Conservation (phyloP, 208 protist species). For the Phytomonas sp. region DNA sequence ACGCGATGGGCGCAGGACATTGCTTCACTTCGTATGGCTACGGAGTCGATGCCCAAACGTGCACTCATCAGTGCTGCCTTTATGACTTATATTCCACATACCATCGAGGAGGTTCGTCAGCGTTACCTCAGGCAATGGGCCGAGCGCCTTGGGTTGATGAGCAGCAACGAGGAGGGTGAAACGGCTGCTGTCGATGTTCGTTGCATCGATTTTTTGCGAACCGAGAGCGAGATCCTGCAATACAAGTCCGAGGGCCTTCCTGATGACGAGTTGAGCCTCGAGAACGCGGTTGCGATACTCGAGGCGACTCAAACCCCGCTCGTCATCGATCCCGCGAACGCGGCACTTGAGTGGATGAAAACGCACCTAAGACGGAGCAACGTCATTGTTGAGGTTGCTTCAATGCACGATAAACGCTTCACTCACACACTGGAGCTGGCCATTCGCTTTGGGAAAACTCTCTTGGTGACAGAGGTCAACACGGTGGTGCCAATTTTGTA, state of each 20-base stretch:
- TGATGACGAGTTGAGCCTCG: constrained; percentile 89
- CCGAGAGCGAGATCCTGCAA: constrained; percentile 90
- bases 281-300: constrained; percentile 95
- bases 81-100: constrained; percentile 88
- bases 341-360: constrained; percentile 91
- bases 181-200: constrained; percentile 20
- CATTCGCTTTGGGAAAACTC: constrained; percentile 97
- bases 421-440: constrained; percentile 93
- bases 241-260: constrained; percentile 94
- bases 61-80: constrained; percentile 87
- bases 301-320: constrained; percentile 84
- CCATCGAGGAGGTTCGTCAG: constrained; percentile 78
- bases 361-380: constrained; percentile 68
- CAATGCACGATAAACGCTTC: constrained; percentile 91
- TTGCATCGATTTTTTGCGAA: constrained; percentile 87
- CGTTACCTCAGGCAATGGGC: constrained; percentile 76
- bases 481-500: constrained; percentile 92
- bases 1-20: constrained; percentile 89
- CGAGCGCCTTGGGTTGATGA: constrained; percentile 32
- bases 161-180: neutral
- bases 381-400: constrained; percentile 76
- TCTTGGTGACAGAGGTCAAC: constrained; percentile 94
- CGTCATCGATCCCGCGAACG: constrained; percentile 94
- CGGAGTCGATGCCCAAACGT: constrained; percentile 71
- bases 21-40: constrained; percentile 45